Evolutionary conservation across 257 asterid species (phyloP), one percentile per base, ranked within the genome.

Genomic region (Penstemon newberryi): DNA sequence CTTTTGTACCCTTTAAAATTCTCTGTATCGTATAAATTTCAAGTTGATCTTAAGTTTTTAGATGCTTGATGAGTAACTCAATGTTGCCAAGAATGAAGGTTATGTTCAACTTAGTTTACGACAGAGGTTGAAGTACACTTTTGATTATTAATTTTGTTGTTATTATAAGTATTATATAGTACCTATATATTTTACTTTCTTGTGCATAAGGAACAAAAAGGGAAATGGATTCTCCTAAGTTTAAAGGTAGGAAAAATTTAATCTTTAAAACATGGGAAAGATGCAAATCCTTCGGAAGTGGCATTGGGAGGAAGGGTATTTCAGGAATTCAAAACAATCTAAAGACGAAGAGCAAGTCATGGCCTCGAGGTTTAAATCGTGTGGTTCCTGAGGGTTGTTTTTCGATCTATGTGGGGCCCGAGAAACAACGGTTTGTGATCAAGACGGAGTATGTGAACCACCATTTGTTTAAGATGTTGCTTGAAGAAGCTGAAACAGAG

Each of bases 401-500:
- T 60, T 86, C 89, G 5, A 80, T 85, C 55, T 85, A 80, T 42
- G 91, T 87, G 0, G 91, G 91, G 18, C 43, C 77, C 3, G 40
- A 82, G 12, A 85, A 75, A 54, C 82, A 73, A n/a, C 72, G 84
- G 82, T 87, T 85, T 50, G 75, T 78, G 73, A 82, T 87, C 47
- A 77, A 66, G 47, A 85, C 89, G 0, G 66, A 71, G 19, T 81
- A 79, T 36, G 74, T 83, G 47, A 87, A 87, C 60, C 89, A 87
- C 55, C 88, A 82, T 1, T 80, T 79, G n/a, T 84, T 87, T 70
- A 76, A 75, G 75, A 63, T 51, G 7, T 43, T 87, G 15, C 87
- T 87, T 1, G 95, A 87, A 73, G 88, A 87, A 75, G 89, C 91
- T 2, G 92, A 85, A 71, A 78, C 80, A 0, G 95, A 85, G 39